Evolutionary conservation across 352 stramenopile species (phyloP), one percentile per base, ranked within the genome.

Genomic region (Globisporangium orthogonon): DNA sequence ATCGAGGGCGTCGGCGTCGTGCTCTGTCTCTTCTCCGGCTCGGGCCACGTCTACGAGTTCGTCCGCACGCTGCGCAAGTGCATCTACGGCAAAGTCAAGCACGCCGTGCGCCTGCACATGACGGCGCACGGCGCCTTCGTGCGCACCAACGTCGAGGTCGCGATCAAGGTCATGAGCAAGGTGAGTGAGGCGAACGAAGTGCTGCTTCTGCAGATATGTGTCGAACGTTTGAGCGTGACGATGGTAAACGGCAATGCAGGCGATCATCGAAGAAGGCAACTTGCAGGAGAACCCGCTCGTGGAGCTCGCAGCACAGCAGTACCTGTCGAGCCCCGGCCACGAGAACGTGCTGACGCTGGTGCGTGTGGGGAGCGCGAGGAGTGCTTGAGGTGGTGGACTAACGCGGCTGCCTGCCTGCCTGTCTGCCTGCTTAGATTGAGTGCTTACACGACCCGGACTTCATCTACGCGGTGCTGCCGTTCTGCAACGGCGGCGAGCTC

Each of bases 101-200:
- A 94, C 65, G 83, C 83, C 35, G 83, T 94, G 59, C 77, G 81
- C n/a, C 73, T 94, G 56, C 78, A 90, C 52, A 75, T 90, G 67
- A 87, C 75, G 7, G 56, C 69, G 11, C 76, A 86, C 48, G 83
- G 83, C 44, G 86, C 82, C 9, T 91, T 94, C 44, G 68, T 91
- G 50, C 83, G 83, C 52, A 94, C 81, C 18, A 83, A 86, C 56
- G 73, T 78, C 47, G 83, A 94, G 50, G 83, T 94, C 47, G 83
- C 83, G 23, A 90, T 94, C 58, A 94, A 94, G 59, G 76, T 94
- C 64, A 94, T 94, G 83, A 94, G 83, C 72, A 91, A 91, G 76
- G 82, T 91, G 43, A 29, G 61, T 10, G 10, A 18, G 15, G 23
- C 23, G 23, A 23, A 23, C 23, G 23, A 23, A 23, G 23, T 23